Percentiles rank a stretch among this genome's conserved stretches.
Conservation (phyloP, 75 land plant species). For the Cunninghamia lanceolata region DNA sequence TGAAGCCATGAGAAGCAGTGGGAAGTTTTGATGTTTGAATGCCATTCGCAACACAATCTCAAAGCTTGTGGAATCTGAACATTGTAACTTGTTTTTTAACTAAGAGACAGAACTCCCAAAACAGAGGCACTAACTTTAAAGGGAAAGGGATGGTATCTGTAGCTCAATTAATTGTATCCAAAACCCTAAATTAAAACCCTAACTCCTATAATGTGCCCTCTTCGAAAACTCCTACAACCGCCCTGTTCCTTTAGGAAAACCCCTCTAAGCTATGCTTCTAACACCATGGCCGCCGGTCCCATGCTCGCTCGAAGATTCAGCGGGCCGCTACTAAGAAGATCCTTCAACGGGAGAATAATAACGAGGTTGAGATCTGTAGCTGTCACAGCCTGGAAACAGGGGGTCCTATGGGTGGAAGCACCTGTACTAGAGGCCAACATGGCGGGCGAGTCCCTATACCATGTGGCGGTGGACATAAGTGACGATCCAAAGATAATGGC, state of each 20-base stretch:
- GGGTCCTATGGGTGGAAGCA: conserved; percentile 64
- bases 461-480: conserved; percentile 73
- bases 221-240: too few relatives aligned
- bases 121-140: background rate
- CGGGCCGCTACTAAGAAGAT: background rate
- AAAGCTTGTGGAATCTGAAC: too few relatives aligned
- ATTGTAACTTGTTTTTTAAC: background rate
- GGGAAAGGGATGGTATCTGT: background rate
- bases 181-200: background rate
- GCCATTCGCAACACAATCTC: too few relatives aligned
- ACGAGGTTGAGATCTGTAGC: conserved; percentile 2
- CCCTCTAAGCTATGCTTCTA: background rate
- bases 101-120: background rate
- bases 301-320: background rate
- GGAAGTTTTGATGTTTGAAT: too few relatives aligned
- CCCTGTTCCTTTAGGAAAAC: too few relatives aligned
- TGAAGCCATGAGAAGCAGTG: too few relatives aligned
- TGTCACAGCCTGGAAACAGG: conserved; percentile 60
- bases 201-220: too few relatives aligned
- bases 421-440: conserved; percentile 56
- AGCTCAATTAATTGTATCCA: background rate
- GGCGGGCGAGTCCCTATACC: conserved; percentile 81
- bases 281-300: background rate
- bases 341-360: background rate
- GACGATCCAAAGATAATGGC: conserved; percentile 61